A percentile compares a stretch with the other conserved stretches of the same genome.
Conservation (phyloP, 345 rosid genomes). For the Eucalyptus globulus region DNA sequence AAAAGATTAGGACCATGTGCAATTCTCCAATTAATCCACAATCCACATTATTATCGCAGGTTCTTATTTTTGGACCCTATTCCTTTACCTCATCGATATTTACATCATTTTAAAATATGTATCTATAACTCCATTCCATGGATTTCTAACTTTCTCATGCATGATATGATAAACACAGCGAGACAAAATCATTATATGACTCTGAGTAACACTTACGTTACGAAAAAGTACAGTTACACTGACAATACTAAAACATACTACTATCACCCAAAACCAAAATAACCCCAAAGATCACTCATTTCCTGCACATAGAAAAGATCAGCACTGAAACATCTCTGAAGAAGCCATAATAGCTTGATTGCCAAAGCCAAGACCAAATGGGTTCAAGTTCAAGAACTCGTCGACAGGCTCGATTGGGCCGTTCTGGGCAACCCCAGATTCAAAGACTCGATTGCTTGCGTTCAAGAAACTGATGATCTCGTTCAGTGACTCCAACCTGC, state of each 20-base stretch:
- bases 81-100: not conserved
- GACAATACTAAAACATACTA: not conserved
- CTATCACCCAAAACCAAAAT: not conserved
- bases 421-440: not conserved
- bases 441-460: not conserved
- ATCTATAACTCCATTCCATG: not conserved
- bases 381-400: constrained; percentile 1
- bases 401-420: not conserved
- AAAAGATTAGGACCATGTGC: not conserved
- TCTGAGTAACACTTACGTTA: not conserved
- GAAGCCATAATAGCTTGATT: constrained; percentile 65
- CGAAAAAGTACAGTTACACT: not conserved
- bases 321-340: constrained; percentile 39
- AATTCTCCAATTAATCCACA: not conserved
- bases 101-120: not conserved
- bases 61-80: not conserved
- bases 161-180: not conserved
- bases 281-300: not conserved
- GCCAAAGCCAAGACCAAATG: constrained; percentile 23
- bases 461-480: constrained; percentile 43
- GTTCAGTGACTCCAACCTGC: constrained; percentile 56
- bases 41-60: not conserved
- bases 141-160: not conserved
- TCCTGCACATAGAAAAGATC: not conserved
- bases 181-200: not conserved